These are phyloP conservation scores for Ogataea angusta DNA, from an alignment of 805 yeast genomes.

Conservation along the genomic window DNA sequence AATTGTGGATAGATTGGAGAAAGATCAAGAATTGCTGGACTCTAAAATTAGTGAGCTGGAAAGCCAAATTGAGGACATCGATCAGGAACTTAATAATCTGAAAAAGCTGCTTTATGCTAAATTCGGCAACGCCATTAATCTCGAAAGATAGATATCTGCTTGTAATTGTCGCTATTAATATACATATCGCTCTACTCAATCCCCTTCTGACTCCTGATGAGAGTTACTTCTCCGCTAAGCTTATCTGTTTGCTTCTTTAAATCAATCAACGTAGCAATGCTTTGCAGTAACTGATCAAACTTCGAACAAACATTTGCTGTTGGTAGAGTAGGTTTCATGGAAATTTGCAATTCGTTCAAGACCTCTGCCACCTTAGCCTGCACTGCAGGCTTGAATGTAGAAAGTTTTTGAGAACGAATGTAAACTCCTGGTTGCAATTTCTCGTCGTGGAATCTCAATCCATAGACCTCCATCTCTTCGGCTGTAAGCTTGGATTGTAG, in stretches of 20 bases:
- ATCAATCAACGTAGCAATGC: constrained; percentile 71
- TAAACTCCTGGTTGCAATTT: constrained; percentile 76
- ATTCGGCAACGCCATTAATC: constrained; percentile 84
- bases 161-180: constrained; percentile 3
- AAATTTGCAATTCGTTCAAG: constrained; percentile 74
- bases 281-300: constrained; percentile 70
- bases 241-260: constrained; percentile 85
- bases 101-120: constrained; percentile 79
- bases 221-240: constrained; percentile 70
- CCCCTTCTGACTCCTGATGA: constrained; percentile 38
- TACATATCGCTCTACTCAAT: constrained; percentile 15
- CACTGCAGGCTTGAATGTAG: constrained; percentile 73
- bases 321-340: constrained; percentile 83
- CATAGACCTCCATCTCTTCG: constrained; percentile 82
- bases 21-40: constrained; percentile 54
- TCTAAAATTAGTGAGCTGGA: constrained; percentile 45
- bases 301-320: constrained; percentile 72
- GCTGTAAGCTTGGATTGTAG: constrained; percentile 57
- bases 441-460: constrained; percentile 75
- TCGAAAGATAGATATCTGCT: constrained; percentile 50
- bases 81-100: constrained; percentile 52
- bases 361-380: constrained; percentile 59
- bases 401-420: constrained; percentile 73
- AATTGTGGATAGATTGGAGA: constrained; percentile 66
- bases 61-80: constrained; percentile 46